These are phyloP conservation scores for Crithidia brevicula DNA, from an alignment of 208 protist species.

Conservation along the genomic window DNA sequence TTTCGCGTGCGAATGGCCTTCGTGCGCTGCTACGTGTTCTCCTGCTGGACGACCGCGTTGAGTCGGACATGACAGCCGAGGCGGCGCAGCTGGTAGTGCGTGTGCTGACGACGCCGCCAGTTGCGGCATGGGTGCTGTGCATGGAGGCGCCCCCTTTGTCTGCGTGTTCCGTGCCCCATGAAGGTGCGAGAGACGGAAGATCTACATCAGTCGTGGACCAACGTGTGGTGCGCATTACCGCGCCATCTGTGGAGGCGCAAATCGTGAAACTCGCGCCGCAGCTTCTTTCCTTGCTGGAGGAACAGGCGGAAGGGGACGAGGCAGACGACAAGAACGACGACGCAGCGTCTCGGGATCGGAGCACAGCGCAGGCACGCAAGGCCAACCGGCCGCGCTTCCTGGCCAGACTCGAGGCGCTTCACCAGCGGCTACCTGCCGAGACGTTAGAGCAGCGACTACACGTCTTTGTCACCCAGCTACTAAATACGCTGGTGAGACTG, in stretches of 20 bases:
- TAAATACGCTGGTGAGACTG: conserved; percentile 48
- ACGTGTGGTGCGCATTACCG: neutral
- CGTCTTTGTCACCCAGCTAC: conserved; percentile 44
- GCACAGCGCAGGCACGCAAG: neutral
- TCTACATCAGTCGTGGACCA: too few relatives aligned
- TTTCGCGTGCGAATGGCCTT: conserved; percentile 44
- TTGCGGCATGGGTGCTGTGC: conserved; percentile 10
- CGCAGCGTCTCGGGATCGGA: neutral
- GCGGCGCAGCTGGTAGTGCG: conserved; percentile 56
- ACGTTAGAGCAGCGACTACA: conserved; percentile 84
- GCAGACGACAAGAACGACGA: neutral
- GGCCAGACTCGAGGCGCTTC: conserved; percentile 4
- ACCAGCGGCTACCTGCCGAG: conserved; percentile 49
- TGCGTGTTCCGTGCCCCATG: too few relatives aligned
- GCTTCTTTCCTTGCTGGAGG: conserved; percentile 47
- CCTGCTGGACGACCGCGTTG: conserved; percentile 68
- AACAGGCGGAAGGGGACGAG: conserved; percentile 22
- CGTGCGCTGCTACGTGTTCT: conserved; percentile 57
- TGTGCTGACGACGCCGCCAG: conserved; percentile 33
- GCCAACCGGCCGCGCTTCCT: conserved; percentile 15
- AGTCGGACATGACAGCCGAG: conserved; percentile 42
- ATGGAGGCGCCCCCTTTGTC: neutral
- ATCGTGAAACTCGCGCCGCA: conserved; percentile 43
- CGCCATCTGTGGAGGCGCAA: conserved; percentile 42
- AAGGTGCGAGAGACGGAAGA: too few relatives aligned